phyloP scores from a whole-genome alignment of 805 yeast genomes.

The Kluyveromyces nonfermentans region DNA sequence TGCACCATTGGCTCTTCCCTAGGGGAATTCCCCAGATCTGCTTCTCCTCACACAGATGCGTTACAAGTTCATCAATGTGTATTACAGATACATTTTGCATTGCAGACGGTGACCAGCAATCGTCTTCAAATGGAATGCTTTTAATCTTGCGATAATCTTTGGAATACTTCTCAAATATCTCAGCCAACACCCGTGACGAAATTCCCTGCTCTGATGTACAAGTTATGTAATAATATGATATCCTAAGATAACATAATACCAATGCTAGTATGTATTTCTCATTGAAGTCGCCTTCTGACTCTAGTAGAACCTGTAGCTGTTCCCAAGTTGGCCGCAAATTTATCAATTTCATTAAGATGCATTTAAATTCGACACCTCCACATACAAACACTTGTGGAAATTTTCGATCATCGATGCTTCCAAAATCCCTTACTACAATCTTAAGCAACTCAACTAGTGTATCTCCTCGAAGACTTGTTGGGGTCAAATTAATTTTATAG shows the following conservation, averaged over 20 bases:
- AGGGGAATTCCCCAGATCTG: conserved; percentile 66
- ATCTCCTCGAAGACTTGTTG: conserved; percentile 21
- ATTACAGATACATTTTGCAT: conserved; percentile 22
- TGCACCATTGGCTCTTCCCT: conserved; percentile 46
- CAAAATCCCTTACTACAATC: conserved; percentile 21
- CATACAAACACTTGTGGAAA: conserved; percentile 12
- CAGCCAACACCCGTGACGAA: conserved; percentile 1
- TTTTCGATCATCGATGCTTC: conserved; percentile 13
- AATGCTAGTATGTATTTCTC: conserved; percentile 45
- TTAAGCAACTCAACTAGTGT: conserved; percentile 18
- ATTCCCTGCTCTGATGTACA: conserved; percentile 34
- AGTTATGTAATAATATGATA: conserved; percentile 25
- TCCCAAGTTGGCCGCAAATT: conserved; percentile 56
- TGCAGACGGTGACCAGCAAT: conserved; percentile 26
- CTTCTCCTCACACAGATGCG: conserved; percentile 44
- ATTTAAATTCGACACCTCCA: conserved; percentile 32
- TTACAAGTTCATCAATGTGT: conserved; percentile 69
- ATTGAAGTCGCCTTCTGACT: conserved; percentile 45
- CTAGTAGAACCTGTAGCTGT: conserved; percentile 20
- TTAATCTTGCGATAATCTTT: conserved; percentile 65
- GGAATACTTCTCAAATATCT: conserved; percentile 43
- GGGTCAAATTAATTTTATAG: conserved; percentile 22
- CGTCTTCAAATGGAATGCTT: conserved; percentile 29
- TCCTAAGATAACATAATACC: conserved; percentile 53
- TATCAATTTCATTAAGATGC: conserved; percentile 64